Conservation (phyloP, 352 stramenopile genomes). For the Pseudoperonospora humuli region DNA sequence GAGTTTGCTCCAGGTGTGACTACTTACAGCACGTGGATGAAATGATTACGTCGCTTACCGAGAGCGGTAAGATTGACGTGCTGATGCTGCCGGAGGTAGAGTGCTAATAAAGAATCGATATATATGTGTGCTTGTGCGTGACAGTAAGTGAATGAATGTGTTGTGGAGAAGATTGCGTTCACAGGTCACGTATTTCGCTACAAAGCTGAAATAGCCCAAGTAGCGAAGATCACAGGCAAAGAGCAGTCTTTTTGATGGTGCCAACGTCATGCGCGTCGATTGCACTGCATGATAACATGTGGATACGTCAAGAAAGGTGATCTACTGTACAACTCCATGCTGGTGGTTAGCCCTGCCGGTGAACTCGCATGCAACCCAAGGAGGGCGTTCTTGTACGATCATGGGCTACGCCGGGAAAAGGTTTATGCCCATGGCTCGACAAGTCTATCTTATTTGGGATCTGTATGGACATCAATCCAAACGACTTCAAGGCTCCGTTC, state of each 20-base stretch:
- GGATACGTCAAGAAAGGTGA: constrained; percentile 54
- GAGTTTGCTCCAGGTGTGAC: not conserved
- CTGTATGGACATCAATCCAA: constrained; percentile 88
- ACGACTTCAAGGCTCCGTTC: constrained; percentile 69
- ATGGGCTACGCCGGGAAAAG: constrained; percentile 57
- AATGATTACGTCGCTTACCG: constrained; percentile 48
- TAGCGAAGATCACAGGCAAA: constrained; percentile 50
- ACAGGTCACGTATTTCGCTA: constrained; percentile 74
- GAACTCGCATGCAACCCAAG: constrained; percentile 62
- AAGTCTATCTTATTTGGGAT: constrained; percentile 80
- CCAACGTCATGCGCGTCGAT: constrained; percentile 42
- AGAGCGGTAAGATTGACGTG: constrained; percentile 48
- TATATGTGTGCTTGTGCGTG: not conserved
- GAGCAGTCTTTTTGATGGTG: constrained; percentile 67
- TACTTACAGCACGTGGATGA: constrained; percentile 39
- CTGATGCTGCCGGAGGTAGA: constrained; percentile 74
- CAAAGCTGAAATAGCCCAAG: constrained; percentile 38
- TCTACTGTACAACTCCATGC: constrained; percentile 71
- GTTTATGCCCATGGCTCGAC: constrained; percentile 69
- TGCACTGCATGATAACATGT: constrained; percentile 62
- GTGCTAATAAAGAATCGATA: no score
- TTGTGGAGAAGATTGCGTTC: constrained; percentile 60
- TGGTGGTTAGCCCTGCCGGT: constrained; percentile 65
- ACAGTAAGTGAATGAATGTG: not conserved
- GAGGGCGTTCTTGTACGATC: constrained; percentile 79